Percentiles rank a stretch among this genome's conserved stretches.
These are phyloP conservation scores for Sarocladium oryzae DNA, from an alignment of 2,329 filamentous ascomycete genomes.

Conservation along the genomic window DNA sequence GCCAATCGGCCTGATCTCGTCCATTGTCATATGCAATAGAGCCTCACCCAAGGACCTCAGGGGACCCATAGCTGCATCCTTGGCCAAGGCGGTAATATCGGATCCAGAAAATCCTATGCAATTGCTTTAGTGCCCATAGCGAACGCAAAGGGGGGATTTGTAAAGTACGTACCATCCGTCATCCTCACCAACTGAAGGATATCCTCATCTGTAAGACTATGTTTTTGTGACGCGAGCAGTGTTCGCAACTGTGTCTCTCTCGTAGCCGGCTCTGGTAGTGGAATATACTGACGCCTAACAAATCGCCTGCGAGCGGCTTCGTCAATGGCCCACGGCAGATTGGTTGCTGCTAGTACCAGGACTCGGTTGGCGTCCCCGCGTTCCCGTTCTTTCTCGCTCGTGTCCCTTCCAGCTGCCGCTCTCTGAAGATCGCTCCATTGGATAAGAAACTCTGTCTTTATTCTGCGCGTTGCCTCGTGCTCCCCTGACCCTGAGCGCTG, in stretches of 20 bases:
- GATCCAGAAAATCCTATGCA: constrained; percentile 85
- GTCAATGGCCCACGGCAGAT: constrained; percentile 95
- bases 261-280: constrained; percentile 79
- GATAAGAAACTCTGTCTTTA: constrained; percentile 97
- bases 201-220: constrained; percentile 65
- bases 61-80: constrained; percentile 97
- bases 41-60: constrained; percentile 84
- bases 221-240: constrained; percentile 80
- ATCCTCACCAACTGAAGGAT: constrained; percentile 67
- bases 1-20: constrained; percentile 83
- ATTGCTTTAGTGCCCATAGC: not conserved
- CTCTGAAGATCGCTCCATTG: constrained; percentile 94
- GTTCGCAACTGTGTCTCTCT: constrained; percentile 72
- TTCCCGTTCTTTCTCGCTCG: constrained; percentile 58
- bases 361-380: constrained; percentile 80
- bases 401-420: constrained; percentile 80
- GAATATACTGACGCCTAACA: constrained; percentile 91
- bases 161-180: constrained; percentile 64
- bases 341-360: constrained; percentile 89
- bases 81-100: constrained; percentile 92
- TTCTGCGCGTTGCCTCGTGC: constrained; percentile 85
- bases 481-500: constrained; percentile 77
- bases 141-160: not conserved
- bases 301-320: constrained; percentile 89
- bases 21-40: constrained; percentile 84